Base-by-base conservation (phyloP, 192 early-diverging fungal species). In the Chytriomyces hyalinus region DNA sequence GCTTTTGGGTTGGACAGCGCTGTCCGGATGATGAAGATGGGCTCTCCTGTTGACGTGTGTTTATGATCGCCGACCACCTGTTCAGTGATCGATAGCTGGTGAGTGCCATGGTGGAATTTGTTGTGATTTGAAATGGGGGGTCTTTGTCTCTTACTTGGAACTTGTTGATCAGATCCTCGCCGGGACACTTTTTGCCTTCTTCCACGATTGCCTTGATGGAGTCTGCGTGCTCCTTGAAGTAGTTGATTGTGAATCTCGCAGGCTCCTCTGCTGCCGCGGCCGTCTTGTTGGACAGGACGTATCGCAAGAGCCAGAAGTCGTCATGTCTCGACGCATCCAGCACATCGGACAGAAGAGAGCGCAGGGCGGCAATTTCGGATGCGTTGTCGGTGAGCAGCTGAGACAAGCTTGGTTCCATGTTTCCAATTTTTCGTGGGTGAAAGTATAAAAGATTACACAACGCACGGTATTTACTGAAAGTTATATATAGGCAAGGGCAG, bases 1-100 rank as follows among this genome's bases (percentile, higher is more conserved):
- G 13, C 70, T 45, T 11, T 72, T 49, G 47, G n/a, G 53, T 72
- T 72, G 49, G 22, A 72, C n/a, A 72, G 70, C n/a, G 53, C 70
- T 2, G 60, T 36, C 4, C 70, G 51, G 3, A 72, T 45, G 51
- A 28, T 62, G 53, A 72, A 72, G 11, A 72, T 28, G 61, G 70
- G 70, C 13, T 72, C 70, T 5, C 70, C 70, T 4, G 61, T 13
- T 9, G 22, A n/a, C 17, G 70, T 72, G 10, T 60, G 10, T 44
- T 60, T 60, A 45, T 72, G 70, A 24, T 64, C 22, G 70, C 51
- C 51, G 36, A 44, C 60, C 15, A 72, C 70, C 36, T 36, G 36
- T 36, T 36, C 36, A 36, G 36, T 36, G 36, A 36, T 36, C 36
- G 4, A 36, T 2, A 2, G 36, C 36, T 2, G 36, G 1, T 36